phyloP scores from a whole-genome alignment of 169 alveolate genomes.

The Plasmodium gonderi region DNA sequence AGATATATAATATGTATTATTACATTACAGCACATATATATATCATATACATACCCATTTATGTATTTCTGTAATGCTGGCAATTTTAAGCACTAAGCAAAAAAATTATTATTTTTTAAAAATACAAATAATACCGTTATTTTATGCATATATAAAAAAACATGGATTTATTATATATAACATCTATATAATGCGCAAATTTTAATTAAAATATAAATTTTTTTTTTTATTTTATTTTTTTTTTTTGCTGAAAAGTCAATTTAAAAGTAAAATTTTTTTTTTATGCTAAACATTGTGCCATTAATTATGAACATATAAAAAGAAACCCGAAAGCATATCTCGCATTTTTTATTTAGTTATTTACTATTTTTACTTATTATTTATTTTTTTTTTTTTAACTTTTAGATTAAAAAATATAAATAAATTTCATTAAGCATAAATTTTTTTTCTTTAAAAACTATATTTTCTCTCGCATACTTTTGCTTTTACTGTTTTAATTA shows the following conservation, averaged over 20 bases:
- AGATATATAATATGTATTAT: no score
- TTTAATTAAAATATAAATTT: no score
- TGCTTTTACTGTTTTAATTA: background rate
- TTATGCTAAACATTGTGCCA: no score
- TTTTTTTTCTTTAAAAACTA: conserved; percentile 1
- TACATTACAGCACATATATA: background rate
- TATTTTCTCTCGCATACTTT: background rate
- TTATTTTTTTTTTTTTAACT: background rate
- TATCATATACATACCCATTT: background rate
- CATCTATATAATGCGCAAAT: background rate
- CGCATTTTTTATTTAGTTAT: no score
- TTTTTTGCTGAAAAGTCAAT: no score
- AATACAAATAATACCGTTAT: no score
- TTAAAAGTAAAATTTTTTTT: no score
- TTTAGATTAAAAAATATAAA: background rate
- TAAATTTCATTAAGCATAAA: background rate
- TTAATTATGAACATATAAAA: no score
- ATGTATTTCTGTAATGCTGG: background rate
- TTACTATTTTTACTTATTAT: background rate
- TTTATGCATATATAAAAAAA: no score
- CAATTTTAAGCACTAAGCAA: background rate
- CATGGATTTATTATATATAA: background rate
- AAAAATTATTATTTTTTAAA: background rate
- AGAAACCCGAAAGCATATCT: no score
- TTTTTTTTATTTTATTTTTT: background rate